Evolutionary conservation across 1,284 basidiomycete species (phyloP).

Genomic region (Microbotryomycetes sp.): DNA sequence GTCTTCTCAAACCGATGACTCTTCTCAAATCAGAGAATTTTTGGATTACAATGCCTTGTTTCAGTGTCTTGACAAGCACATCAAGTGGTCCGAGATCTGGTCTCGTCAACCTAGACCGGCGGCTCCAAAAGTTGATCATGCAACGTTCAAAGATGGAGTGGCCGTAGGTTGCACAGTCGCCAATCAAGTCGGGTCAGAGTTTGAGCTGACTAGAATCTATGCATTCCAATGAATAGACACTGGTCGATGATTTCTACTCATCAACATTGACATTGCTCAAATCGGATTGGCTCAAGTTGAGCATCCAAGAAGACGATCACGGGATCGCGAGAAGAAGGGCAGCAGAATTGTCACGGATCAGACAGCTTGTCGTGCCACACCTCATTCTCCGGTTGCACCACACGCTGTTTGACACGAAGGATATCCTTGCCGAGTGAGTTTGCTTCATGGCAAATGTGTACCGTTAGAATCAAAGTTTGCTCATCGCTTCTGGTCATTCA

Average conservation of each 20-base stretch:
- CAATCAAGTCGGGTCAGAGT: not conserved
- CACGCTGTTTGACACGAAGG: slow-evolving; percentile 61
- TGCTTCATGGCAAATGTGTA: too few species aligned
- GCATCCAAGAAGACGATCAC: slow-evolving; percentile 20
- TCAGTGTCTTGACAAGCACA: slow-evolving; percentile 29
- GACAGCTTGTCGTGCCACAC: slow-evolving; percentile 85
- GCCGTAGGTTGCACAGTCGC: not conserved
- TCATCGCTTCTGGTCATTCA: slow-evolving; percentile 38
- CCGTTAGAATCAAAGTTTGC: too few species aligned
- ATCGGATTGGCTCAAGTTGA: slow-evolving; percentile 48
- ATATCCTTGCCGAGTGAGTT: slow-evolving; percentile 62
- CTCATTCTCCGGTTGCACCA: slow-evolving; percentile 78
- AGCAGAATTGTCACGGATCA: slow-evolving; percentile 67
- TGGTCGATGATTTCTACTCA: slow-evolving; percentile 44
- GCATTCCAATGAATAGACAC: slow-evolving; percentile 10
- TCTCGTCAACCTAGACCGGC: slow-evolving; percentile 13
- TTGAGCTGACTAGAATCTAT: not conserved
- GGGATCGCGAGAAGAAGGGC: slow-evolving; percentile 45
- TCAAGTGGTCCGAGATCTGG: slow-evolving; percentile 32
- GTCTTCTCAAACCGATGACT: slow-evolving; percentile 48
- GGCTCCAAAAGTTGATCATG: slow-evolving; percentile 14
- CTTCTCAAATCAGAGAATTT: slow-evolving; percentile 48
- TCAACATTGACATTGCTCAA: slow-evolving; percentile 45
- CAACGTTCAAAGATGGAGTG: slow-evolving; percentile 17
- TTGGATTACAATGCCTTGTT: slow-evolving; percentile 47